Conservation (phyloP, 495 filamentous ascomycete species). For the Haplographium delicatum region DNA sequence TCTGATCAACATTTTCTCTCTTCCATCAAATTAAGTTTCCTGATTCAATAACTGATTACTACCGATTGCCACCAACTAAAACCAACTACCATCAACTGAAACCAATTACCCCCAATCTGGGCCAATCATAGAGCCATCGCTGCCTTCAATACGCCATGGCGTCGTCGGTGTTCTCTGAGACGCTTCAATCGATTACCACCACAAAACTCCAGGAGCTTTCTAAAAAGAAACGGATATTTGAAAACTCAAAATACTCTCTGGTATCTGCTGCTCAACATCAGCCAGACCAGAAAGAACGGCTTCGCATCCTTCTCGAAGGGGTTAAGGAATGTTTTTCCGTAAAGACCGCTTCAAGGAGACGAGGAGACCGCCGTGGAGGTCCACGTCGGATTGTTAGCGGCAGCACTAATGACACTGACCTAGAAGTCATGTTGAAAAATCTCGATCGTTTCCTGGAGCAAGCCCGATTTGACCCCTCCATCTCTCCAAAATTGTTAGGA, state of each 20-base stretch:
- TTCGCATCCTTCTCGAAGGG: slow-evolving; percentile 36
- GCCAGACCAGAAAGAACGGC: slow-evolving; percentile 28
- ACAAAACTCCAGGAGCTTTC: slow-evolving; percentile 60
- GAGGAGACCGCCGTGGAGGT: slow-evolving; percentile 5
- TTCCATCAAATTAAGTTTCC: too few species aligned
- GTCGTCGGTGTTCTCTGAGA: slow-evolving; percentile 47
- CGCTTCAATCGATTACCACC: slow-evolving; percentile 58
- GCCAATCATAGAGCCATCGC: not conserved
- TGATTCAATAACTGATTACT: too few species aligned
- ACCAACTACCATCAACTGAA: too few species aligned
- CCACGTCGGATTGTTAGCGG: slow-evolving; percentile 23
- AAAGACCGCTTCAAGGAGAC: slow-evolving; percentile 20
- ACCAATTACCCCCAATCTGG: too few species aligned
- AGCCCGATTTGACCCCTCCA: slow-evolving; percentile 49
- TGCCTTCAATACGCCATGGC: slow-evolving; percentile 15
- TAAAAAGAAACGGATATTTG: slow-evolving; percentile 51
- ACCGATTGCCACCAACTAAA: too few species aligned
- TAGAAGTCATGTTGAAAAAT: slow-evolving; percentile 40
- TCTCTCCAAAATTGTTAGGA: slow-evolving; percentile 39
- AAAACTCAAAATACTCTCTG: slow-evolving; percentile 34
- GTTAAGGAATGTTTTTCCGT: slow-evolving; percentile 35
- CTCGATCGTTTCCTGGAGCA: slow-evolving; percentile 51
- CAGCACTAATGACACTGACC: slow-evolving; percentile 22
- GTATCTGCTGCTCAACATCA: slow-evolving; percentile 26
- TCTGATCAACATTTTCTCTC: not conserved